Percentiles rank a stretch among this genome's conserved stretches.
Conservation (phyloP, 768 basidiomycete species). For the Strobilomyces echinocephalus region DNA sequence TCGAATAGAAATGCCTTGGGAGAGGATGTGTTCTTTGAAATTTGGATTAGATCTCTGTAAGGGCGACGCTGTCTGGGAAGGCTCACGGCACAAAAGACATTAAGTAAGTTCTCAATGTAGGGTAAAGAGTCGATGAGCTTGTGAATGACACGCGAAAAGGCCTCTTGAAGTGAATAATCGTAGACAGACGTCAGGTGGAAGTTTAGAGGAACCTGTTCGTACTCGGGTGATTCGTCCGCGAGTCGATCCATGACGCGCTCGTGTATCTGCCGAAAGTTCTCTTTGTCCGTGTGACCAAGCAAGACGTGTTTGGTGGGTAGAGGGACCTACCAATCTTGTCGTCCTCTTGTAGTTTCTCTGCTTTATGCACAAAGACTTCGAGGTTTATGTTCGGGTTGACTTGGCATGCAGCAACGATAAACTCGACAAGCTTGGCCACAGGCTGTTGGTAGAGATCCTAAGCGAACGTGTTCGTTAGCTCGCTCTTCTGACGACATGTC, state of each 20-base stretch:
- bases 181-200: slow-evolving; percentile 92
- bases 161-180: slow-evolving; percentile 87
- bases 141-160: slow-evolving; percentile 86
- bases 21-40: slow-evolving; percentile 78
- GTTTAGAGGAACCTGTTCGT: slow-evolving; percentile 73
- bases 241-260: slow-evolving; percentile 82
- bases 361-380: slow-evolving; percentile 94
- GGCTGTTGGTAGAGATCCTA: slow-evolving; percentile 84
- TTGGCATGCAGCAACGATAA: slow-evolving; percentile 71
- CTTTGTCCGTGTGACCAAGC: slow-evolving; percentile 37
- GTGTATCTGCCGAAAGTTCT: slow-evolving; percentile 89
- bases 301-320: background rate
- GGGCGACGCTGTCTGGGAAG: background rate
- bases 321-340: slow-evolving; percentile 72
- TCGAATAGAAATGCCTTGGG: slow-evolving; percentile 95
- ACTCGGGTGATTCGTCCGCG: slow-evolving; percentile 68
- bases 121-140: slow-evolving; percentile 81
- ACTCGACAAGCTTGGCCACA: slow-evolving; percentile 75
- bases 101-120: slow-evolving; percentile 81
- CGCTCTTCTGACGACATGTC: background rate
- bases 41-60: background rate
- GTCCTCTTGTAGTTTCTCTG: slow-evolving; percentile 86
- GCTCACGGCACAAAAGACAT: slow-evolving; percentile 75
- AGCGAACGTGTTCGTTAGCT: background rate
- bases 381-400: slow-evolving; percentile 74